Evolutionary conservation across 768 basidiomycete species (phyloP), one percentile per base, ranked within the genome.

Genomic region (Mycena maculata): DNA sequence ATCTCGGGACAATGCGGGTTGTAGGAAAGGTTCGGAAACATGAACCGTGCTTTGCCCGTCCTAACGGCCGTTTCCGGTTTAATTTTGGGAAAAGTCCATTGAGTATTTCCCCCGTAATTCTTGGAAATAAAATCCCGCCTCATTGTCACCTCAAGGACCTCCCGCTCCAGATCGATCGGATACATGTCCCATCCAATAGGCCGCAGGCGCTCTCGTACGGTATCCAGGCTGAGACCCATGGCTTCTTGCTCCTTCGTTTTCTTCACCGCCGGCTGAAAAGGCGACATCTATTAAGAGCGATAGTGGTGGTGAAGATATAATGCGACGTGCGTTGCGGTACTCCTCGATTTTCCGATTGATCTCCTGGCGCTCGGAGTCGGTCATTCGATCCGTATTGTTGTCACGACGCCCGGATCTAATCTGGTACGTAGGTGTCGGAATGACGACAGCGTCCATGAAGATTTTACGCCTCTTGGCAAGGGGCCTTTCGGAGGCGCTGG

Each of bases 1-100:
- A 76, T 38, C 48, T 76, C 63, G 5, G 80, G 82, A 13, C 76
- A 80, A 22, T 82, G 71, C 0, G 80, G 79, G 42, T 81, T 77
- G 39, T 73, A 76, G 8, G 60, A 55, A 2, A 77, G 70, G 59
- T 76, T 77, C 2, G 77, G 65, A 58, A 72, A 83, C 74, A 79
- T 75, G 54, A 80, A 81, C 22, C 80, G 74, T 15, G 75, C 33
- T 44, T 74, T 48, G 1, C 80, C 79, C 60, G 81, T 79, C 9
- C 52, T 23, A 0, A 67, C 72, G 4, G 78, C 6, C n/a, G 57
- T 67, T 1, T 70, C 53, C 5, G 64, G 39, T 4, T 63, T 30
- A 15, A 77, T 76, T 0, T 10, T 41, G 0, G 80, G 80, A 48
- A 69, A 74, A 1, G 76, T 78, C 8, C 65, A 68, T 55, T 78